Evolutionary conservation across 176 grass and related monocot species (phyloP).

Genomic region (Aegilops tauschii): DNA sequence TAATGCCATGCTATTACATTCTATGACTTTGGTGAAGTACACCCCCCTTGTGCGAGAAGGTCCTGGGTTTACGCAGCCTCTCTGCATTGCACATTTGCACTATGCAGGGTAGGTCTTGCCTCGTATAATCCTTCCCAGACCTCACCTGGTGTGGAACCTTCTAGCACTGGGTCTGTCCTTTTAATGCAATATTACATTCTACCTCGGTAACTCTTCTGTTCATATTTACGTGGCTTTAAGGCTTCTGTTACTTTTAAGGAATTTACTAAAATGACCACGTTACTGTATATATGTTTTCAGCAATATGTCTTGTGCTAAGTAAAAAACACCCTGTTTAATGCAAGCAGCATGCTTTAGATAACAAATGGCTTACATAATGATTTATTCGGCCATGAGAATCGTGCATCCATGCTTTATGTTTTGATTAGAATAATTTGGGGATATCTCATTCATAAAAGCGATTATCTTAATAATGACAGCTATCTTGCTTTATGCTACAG

Average conservation of each 20-base stretch:
- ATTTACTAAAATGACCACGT: background rate
- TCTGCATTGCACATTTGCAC: too few species aligned
- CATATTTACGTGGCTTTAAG: background rate
- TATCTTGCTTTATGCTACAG: slow-evolving; percentile 12
- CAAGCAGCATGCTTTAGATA: background rate
- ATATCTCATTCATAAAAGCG: background rate
- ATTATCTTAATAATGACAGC: background rate
- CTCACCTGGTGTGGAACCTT: too few species aligned
- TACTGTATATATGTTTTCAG: background rate
- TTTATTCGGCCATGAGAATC: background rate
- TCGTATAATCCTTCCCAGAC: too few species aligned
- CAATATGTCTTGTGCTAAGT: background rate
- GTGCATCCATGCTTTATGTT: background rate
- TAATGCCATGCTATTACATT: background rate
- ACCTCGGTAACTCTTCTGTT: background rate
- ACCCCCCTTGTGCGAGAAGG: too few species aligned
- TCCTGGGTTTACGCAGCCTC: too few species aligned
- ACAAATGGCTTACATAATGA: background rate
- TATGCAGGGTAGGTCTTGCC: too few species aligned
- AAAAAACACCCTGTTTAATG: background rate
- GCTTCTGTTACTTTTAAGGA: background rate
- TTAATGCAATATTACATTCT: too few species aligned
- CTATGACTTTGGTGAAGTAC: too few species aligned
- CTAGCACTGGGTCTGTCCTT: too few species aligned
- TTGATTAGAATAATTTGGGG: background rate